A percentile compares a stretch with the other conserved stretches of the same genome.
Conservation (phyloP, 2,329 filamentous ascomycete genomes). For the Massarina eburnea region DNA sequence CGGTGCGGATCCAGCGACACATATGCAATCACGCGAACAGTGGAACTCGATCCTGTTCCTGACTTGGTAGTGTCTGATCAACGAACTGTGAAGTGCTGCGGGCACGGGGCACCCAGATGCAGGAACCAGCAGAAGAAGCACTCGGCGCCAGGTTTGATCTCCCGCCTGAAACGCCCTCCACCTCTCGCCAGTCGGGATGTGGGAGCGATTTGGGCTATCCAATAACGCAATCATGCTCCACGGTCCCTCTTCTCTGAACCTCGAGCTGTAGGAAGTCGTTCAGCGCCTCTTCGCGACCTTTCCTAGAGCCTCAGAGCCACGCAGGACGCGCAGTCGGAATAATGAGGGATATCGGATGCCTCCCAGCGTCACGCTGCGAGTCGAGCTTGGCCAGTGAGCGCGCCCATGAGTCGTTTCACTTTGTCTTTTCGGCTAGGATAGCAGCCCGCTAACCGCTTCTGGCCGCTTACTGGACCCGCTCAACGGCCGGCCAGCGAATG, state of each 20-base stretch:
- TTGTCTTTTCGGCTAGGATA: slow-evolving; percentile 34
- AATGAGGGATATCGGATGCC: no score
- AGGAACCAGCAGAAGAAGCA: slow-evolving; percentile 41
- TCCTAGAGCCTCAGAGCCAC: neutral
- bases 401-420: slow-evolving; percentile 37
- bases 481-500: slow-evolving; percentile 31
- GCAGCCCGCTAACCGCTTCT: slow-evolving; percentile 23
- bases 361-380: slow-evolving; percentile 34
- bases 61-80: slow-evolving; percentile 26
- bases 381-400: slow-evolving; percentile 24
- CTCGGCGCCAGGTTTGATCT: slow-evolving; percentile 40
- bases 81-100: slow-evolving; percentile 19
- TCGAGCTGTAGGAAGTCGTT: neutral
- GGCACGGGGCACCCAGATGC: slow-evolving; percentile 27
- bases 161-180: slow-evolving; percentile 37
- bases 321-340: neutral
- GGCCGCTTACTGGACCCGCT: slow-evolving; percentile 12
- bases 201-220: slow-evolving; percentile 19
- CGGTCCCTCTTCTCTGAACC: slow-evolving; percentile 3
- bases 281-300: neutral
- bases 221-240: slow-evolving; percentile 14
- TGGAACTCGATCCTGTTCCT: slow-evolving; percentile 13
- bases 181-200: slow-evolving; percentile 11
- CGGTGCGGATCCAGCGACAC: slow-evolving; percentile 10
- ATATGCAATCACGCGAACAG: slow-evolving; percentile 13